A percentile compares a stretch with the other conserved stretches of the same genome.
These are phyloP conservation scores for Peziza echinospora DNA, from an alignment of 495 filamentous ascomycete genomes.

Conservation along the genomic window DNA sequence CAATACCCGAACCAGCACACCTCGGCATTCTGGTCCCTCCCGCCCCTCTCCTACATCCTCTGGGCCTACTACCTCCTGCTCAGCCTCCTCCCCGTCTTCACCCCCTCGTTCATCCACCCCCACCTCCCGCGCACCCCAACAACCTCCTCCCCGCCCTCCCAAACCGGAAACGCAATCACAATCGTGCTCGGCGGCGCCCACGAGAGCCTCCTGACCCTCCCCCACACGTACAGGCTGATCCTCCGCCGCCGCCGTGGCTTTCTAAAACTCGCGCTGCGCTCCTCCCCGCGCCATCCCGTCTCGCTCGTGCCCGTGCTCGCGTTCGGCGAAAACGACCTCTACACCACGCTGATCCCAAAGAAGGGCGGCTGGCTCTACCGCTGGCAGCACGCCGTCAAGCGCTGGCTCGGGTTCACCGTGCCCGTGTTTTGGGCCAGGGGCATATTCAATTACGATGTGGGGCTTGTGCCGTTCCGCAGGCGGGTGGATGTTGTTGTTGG, in stretches of 20 bases:
- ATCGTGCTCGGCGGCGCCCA: conserved; percentile 86
- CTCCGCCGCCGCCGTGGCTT: conserved; percentile 42
- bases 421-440: conserved; percentile 77
- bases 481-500: conserved; percentile 80
- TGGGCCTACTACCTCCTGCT: conserved; percentile 8
- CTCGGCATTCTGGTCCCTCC: no score
- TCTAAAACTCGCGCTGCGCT: conserved; percentile 58
- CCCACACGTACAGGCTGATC: conserved; percentile 31
- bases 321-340: conserved; percentile 91
- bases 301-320: conserved; percentile 78
- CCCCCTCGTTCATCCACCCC: not conserved
- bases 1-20: no score
- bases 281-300: conserved; percentile 42
- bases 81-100: no score
- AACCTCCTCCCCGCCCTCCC: not conserved
- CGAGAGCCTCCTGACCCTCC: conserved; percentile 72
- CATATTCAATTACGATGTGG: conserved; percentile 94
- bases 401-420: conserved; percentile 73
- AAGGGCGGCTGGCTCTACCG: conserved; percentile 51
- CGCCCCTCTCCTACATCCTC: no score
- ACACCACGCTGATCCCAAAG: conserved; percentile 58
- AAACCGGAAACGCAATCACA: conserved; percentile 80
- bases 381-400: conserved; percentile 61
- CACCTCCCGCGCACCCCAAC: not conserved
- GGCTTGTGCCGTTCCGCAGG: conserved; percentile 76